phyloP scores from a whole-genome alignment of 2,329 filamentous ascomycete genomes.

The Aspergillus flavus region DNA sequence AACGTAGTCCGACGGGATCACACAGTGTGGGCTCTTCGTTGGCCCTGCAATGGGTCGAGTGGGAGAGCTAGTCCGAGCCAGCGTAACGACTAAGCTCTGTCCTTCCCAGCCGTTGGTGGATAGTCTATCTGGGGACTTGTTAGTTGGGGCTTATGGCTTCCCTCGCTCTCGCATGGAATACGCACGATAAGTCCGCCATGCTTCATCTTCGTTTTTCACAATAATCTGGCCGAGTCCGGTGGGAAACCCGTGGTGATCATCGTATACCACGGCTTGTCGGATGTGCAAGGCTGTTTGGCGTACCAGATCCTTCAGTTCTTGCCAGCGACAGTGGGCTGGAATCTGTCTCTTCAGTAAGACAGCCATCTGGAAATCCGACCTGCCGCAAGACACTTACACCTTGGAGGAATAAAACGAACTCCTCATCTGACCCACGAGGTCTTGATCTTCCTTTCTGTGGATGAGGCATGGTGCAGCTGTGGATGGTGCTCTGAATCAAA shows the following conservation, averaged over 20 bases:
- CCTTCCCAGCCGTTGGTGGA: constrained; percentile 48
- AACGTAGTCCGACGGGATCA: constrained; percentile 30
- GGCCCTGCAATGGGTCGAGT: constrained; percentile 47
- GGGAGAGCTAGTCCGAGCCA: constrained; percentile 43
- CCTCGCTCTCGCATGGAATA: constrained; percentile 6
- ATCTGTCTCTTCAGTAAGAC: constrained; percentile 34
- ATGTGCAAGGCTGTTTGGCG: constrained; percentile 48
- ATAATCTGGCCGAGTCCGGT: constrained; percentile 49
- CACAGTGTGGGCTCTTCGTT: constrained; percentile 39
- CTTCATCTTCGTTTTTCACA: constrained; percentile 48
- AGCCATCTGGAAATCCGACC: neutral
- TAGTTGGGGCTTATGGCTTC: neutral
- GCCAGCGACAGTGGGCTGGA: constrained; percentile 47
- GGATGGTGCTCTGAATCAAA: neutral
- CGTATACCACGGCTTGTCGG: constrained; percentile 48
- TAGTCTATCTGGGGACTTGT: constrained; percentile 36
- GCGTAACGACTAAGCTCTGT: constrained; percentile 45
- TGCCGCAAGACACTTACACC: constrained; percentile 34
- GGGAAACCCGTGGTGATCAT: constrained; percentile 45
- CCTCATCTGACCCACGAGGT: constrained; percentile 41
- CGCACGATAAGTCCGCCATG: constrained; percentile 47
- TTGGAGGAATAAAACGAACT: constrained; percentile 49
- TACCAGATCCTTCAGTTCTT: constrained; percentile 49
- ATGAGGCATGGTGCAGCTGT: constrained; percentile 31
- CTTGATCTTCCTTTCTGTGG: constrained; percentile 34